These are phyloP conservation scores for Diutina rugosa DNA, from an alignment of 1,139 yeast genomes.

Conservation along the genomic window DNA sequence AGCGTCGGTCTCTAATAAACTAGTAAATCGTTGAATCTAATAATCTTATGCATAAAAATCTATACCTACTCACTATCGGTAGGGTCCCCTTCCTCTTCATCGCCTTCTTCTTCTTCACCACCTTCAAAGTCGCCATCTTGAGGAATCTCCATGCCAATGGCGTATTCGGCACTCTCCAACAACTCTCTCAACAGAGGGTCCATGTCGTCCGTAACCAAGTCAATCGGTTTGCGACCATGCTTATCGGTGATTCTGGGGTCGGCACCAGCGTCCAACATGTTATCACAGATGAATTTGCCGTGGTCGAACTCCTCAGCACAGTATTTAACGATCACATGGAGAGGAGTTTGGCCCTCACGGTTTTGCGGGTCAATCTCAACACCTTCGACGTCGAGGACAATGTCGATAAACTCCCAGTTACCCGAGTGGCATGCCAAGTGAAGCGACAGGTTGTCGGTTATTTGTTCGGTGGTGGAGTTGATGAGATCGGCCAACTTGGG, in stretches of 20 bases:
- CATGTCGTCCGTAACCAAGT: constrained; percentile 44
- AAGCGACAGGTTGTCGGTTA: constrained; percentile 66
- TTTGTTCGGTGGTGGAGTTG: constrained; percentile 60
- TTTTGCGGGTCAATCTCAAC: constrained; percentile 80
- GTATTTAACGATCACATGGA: constrained; percentile 75
- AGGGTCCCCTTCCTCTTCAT: constrained; percentile 5
- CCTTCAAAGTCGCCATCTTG: constrained; percentile 12
- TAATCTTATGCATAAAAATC: not conserved
- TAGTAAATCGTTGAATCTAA: too few relatives aligned
- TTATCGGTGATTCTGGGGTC: constrained; percentile 46
- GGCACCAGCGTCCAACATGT: constrained; percentile 83
- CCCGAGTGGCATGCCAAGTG: constrained; percentile 79
- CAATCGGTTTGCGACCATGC: constrained; percentile 58
- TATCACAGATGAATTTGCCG: constrained; percentile 69
- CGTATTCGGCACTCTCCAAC: constrained; percentile 76
- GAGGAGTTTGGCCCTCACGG: constrained; percentile 76
- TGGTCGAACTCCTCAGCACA: constrained; percentile 72
- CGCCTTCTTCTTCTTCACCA: constrained; percentile 10
- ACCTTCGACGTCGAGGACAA: constrained; percentile 75
- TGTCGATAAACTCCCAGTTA: constrained; percentile 76
- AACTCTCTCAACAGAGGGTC: constrained; percentile 37
- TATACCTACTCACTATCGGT: not conserved
- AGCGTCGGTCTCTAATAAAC: too few relatives aligned
- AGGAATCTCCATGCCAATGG: constrained; percentile 15
- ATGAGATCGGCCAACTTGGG: constrained; percentile 44